Conservation (phyloP, 1,284 basidiomycete genomes). For the Vanrija humicola region DNA sequence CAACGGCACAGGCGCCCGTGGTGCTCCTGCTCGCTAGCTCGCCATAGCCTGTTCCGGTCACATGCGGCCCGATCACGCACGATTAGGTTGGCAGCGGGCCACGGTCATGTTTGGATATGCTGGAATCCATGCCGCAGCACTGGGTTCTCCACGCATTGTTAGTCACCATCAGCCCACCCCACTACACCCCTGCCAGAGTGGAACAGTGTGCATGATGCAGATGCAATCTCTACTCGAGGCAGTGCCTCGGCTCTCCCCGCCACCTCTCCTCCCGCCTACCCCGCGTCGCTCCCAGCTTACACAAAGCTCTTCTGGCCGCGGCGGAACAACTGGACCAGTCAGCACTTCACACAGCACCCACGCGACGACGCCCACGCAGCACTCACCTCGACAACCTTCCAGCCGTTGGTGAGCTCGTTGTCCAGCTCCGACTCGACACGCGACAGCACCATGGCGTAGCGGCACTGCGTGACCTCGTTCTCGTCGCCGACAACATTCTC, state of each 20-base stretch:
- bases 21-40: too few species aligned
- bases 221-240: constrained; percentile 8
- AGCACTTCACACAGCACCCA: neutral
- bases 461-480: constrained; percentile 84
- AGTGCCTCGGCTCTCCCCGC: neutral
- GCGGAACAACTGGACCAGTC: constrained; percentile 27
- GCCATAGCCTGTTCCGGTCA: too few species aligned
- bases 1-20: too few species aligned
- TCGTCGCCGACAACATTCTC: constrained; percentile 84
- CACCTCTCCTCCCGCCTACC: neutral
- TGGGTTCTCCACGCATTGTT: neutral
- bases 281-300: constrained; percentile 1
- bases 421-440: constrained; percentile 78
- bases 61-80: neutral
- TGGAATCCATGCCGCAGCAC: too few species aligned
- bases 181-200: neutral
- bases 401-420: constrained; percentile 92
- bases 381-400: constrained; percentile 93
- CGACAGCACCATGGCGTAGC: constrained; percentile 88
- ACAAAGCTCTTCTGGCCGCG: constrained; percentile 27
- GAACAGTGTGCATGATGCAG: constrained; percentile 6
- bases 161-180: too few species aligned
- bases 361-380: neutral
- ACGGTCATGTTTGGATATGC: too few species aligned
- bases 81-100: neutral